Conservation (phyloP, 2,329 filamentous ascomycete species). For the Pestalotiopsis sp. region DNA sequence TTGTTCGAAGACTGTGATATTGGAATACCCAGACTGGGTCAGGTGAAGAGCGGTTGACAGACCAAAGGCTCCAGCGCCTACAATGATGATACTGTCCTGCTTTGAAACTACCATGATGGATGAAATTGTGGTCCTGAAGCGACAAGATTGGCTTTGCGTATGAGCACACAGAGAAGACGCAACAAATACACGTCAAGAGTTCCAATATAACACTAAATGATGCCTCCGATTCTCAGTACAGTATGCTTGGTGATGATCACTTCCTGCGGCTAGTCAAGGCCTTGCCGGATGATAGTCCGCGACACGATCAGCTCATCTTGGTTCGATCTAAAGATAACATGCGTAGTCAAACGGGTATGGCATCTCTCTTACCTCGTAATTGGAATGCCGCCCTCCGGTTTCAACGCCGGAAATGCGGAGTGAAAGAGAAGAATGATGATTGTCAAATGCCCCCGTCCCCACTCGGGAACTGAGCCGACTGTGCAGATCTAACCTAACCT, state of each 20-base stretch:
- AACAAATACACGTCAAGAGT: not conserved
- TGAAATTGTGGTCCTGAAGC: not conserved
- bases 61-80: constrained; percentile 6
- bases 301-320: not conserved
- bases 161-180: not conserved
- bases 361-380: not conserved
- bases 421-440: not conserved
- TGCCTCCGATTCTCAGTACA: not conserved
- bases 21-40: not conserved
- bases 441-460: not conserved
- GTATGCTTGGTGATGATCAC: not conserved
- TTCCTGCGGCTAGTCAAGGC: not conserved
- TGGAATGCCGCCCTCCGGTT: not conserved
- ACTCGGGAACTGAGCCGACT: not conserved
- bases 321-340: not conserved
- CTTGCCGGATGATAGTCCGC: not conserved
- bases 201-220: not conserved
- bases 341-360: not conserved
- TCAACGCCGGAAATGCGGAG: not conserved
- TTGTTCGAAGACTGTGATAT: constrained; percentile 5
- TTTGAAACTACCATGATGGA: not conserved
- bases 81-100: constrained; percentile 2
- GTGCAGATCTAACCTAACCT: too few species aligned
- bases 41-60: not conserved
- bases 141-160: not conserved